A percentile compares a stretch with the other conserved stretches of the same genome.
These are phyloP conservation scores for Acanthamoeba lugdunensis DNA, from an alignment of 208 protist species.

Conservation along the genomic window DNA sequence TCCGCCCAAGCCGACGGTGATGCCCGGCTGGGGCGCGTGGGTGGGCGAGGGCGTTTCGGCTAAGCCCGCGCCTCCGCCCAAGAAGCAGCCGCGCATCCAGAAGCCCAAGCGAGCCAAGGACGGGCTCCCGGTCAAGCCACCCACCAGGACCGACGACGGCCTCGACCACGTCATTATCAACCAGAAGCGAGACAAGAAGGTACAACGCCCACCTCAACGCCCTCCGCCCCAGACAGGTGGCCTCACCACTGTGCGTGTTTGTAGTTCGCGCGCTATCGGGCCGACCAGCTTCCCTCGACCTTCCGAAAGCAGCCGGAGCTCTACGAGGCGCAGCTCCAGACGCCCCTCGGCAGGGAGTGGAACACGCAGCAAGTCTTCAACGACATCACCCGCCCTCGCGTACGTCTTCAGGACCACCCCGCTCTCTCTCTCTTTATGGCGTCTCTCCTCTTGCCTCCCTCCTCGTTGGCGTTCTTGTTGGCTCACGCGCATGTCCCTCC, in stretches of 20 bases:
- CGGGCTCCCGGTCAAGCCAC: constrained; percentile 23
- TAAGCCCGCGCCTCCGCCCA: not conserved
- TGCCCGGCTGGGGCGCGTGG: constrained; percentile 71
- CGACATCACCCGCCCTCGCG: constrained; percentile 20
- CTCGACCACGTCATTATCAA: constrained; percentile 74
- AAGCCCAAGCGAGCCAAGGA: constrained; percentile 39
- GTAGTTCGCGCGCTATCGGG: constrained; percentile 31
- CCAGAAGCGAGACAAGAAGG: constrained; percentile 75
- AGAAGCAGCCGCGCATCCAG: constrained; percentile 62
- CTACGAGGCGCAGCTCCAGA: constrained; percentile 61
- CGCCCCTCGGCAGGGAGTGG: constrained; percentile 69
- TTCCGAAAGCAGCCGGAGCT: constrained; percentile 53
- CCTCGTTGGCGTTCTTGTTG: no score
- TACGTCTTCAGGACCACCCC: not conserved
- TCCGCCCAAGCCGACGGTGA: not conserved
- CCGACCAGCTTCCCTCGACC: constrained; percentile 46
- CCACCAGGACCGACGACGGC: constrained; percentile 30
- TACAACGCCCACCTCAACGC: not conserved
- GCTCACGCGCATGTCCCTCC: no score
- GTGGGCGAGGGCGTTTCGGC: constrained; percentile 31
- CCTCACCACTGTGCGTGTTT: not conserved
- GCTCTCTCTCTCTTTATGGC: no score
- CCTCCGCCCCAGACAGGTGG: no score
- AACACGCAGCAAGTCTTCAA: constrained; percentile 55
- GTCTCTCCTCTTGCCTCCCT: no score